Percentiles rank a stretch among this genome's conserved stretches.
Evolutionary conservation across 2,329 filamentous ascomycete species (phyloP).

Genomic region (Ceratocystis harringtonii): DNA sequence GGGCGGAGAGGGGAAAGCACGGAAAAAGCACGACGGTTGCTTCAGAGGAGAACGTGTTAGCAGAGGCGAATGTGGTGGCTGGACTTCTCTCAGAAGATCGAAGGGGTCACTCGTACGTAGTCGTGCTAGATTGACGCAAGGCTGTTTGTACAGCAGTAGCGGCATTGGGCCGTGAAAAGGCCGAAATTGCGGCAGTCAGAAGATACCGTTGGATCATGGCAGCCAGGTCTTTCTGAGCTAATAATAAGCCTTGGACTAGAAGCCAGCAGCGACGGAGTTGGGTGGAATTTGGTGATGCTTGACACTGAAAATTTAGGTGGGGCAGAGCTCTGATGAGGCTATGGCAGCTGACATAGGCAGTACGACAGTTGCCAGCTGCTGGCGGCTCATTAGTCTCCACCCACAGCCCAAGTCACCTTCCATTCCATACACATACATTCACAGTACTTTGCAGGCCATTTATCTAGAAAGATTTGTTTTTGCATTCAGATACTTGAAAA

Average conservation of each 20-base stretch:
- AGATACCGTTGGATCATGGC: conserved; percentile 13
- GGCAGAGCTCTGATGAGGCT: background rate
- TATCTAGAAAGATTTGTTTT: background rate
- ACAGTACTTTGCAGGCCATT: background rate
- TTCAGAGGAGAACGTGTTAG: background rate
- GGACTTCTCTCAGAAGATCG: background rate
- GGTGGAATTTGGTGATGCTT: background rate
- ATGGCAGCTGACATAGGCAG: conserved; percentile 7
- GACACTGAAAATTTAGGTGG: conserved; percentile 14
- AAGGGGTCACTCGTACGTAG: conserved; percentile 8
- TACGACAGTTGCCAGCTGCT: background rate
- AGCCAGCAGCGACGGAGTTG: background rate
- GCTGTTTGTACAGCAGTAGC: conserved; percentile 1
- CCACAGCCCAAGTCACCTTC: background rate
- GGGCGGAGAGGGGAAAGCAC: conserved; percentile 14
- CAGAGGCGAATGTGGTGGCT: background rate
- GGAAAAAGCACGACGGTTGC: conserved; percentile 12
- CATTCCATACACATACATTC: background rate
- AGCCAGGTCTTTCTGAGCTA: background rate
- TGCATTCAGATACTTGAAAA: background rate
- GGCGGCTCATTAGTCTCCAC: background rate
- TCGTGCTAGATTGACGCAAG: conserved; percentile 10
- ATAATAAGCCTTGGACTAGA: background rate
- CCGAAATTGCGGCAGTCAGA: conserved; percentile 7
- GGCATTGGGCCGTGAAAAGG: conserved; percentile 3